Percentiles rank a stretch among this genome's conserved stretches.
Conservation (phyloP, 352 stramenopile genomes). For the Phytophthora brassicae region DNA sequence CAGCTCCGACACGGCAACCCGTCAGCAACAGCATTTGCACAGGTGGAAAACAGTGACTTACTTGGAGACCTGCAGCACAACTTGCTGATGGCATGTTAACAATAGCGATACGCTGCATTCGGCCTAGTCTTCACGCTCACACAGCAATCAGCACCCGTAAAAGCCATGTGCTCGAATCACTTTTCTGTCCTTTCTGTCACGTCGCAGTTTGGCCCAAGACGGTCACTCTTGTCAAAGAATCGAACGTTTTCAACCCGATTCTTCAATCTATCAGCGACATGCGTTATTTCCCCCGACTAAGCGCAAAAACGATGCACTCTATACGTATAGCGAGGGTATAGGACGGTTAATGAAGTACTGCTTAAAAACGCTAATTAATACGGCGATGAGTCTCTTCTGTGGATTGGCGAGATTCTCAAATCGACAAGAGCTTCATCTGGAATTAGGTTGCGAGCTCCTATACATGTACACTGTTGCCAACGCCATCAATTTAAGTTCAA, state of each 20-base stretch:
- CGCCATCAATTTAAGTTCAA: no score
- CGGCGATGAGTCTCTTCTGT: no score
- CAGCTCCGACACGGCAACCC: neutral
- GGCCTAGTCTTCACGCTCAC: neutral
- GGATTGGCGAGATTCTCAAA: no score
- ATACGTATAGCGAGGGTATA: no score
- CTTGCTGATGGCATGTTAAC: neutral
- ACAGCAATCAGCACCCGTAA: conserved; percentile 21
- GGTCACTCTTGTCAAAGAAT: conserved; percentile 28
- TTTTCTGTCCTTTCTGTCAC: conserved; percentile 11
- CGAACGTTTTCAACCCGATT: conserved; percentile 21
- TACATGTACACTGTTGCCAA: no score
- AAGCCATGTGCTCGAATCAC: conserved; percentile 30
- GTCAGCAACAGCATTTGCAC: neutral
- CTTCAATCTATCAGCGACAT: conserved; percentile 31
- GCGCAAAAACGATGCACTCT: no score
- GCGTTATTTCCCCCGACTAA: neutral
- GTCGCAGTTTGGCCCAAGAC: conserved; percentile 1
- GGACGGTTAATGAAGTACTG: no score
- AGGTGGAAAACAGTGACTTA: neutral
- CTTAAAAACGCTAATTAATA: no score
- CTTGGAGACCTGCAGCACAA: neutral
- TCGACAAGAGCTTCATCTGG: no score
- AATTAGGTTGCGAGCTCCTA: no score
- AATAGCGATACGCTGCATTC: neutral